Conservation (phyloP, 2,329 filamentous ascomycete genomes). For the Clonostachys byssicola region DNA sequence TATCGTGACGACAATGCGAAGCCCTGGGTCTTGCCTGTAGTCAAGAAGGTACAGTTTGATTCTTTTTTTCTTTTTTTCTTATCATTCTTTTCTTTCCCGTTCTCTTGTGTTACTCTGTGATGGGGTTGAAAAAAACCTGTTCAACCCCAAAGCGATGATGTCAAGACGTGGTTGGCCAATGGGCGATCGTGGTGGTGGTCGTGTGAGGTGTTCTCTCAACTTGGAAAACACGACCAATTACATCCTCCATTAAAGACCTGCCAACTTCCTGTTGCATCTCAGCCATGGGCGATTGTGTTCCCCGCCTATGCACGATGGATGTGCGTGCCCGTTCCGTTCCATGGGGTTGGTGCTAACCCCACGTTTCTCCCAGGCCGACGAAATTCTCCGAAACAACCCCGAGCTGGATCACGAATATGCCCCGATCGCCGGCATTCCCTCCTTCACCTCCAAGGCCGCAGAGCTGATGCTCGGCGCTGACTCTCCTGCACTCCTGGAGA, state of each 20-base stretch:
- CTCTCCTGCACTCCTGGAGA: constrained; percentile 79
- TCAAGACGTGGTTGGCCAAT: too few relatives aligned
- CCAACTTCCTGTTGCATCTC: too few relatives aligned
- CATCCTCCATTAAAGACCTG: too few relatives aligned
- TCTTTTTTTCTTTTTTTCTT: not conserved
- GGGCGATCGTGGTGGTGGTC: too few relatives aligned
- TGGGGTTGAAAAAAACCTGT: too few relatives aligned
- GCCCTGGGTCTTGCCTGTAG: constrained; percentile 94
- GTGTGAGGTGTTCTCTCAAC: too few relatives aligned
- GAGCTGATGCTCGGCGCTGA: constrained; percentile 81
- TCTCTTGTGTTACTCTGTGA: too few relatives aligned
- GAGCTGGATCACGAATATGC: constrained; percentile 97
- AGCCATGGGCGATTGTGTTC: too few relatives aligned
- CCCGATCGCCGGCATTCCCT: constrained; percentile 82
- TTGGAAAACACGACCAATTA: too few relatives aligned
- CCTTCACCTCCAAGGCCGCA: constrained; percentile 85
- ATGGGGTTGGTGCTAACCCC: constrained; percentile 11
- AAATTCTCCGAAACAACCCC: constrained; percentile 82
- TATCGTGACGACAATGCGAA: constrained; percentile 95
- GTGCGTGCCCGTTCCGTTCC: constrained; percentile 1
- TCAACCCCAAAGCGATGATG: too few relatives aligned
- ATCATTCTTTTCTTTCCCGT: too few relatives aligned
- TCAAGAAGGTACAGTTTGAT: constrained; percentile 71
- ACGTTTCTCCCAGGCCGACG: constrained; percentile 67
- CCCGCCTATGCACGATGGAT: too few relatives aligned